Base-by-base conservation (phyloP, 2,329 filamentous ascomycete species). In the Ceratocystis ficicola region DNA sequence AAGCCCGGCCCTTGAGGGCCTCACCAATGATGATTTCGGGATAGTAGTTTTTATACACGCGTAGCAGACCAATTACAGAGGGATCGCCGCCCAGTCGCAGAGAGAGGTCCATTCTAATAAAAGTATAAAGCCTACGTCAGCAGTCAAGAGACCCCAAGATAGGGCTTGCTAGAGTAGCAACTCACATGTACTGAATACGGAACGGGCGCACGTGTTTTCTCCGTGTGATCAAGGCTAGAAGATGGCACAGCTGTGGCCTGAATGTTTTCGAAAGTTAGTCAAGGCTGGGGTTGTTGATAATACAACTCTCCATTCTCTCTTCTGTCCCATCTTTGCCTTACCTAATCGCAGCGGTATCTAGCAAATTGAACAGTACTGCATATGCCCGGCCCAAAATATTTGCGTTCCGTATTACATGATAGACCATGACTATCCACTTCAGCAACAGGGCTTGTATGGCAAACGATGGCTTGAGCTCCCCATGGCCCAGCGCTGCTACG, bases 11-110 rank as follows among this genome's bases (percentile, higher is more conserved):
- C 64, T 79, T 78, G 36, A 84, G 81, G 3, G 83, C 78, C 69
- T 87, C 86, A 25, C 87, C 88, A 15, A 93, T 82, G 67, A 95
- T 89, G 65, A 95, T 89, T 73, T 95, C 90, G 0, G 90, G 90
- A 71, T 93, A 95, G 74, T 93, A 95, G 73, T 93, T 90, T 73
- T 94, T 94, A 77, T 87, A 95, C n/a, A 93, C 84, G 65, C 87
- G 83, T 62, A 95, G 77, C 20, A 95, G 78, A 2, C 88, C 88
- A 46, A 88, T 80, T 44, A 95, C 77, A 63, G 85, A 82, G 62
- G 86, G 87, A 66, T 95, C 90, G 71, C 88, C 87, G 20, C 86
- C 86, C 3, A 79, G 82, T 71, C 84, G 82, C 55, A 83, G 76
- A 2, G 82, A 81, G 44, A 86, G 73, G 46, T 78, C 77, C 69